Evolutionary conservation across 1,139 yeast species (phyloP).

Genomic region (Maudiozyma humilis): DNA sequence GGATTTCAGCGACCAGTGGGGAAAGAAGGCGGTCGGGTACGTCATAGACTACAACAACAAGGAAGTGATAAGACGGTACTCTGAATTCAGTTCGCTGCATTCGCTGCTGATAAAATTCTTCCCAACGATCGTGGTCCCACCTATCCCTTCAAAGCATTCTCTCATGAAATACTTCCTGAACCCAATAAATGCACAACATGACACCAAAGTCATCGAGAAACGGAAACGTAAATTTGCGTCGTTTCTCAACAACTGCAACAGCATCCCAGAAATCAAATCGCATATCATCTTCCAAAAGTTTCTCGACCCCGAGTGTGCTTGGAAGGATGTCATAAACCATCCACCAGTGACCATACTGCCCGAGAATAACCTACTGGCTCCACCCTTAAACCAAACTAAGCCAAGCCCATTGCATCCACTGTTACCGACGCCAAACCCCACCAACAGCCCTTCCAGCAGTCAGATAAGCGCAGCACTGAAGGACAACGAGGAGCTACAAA

Average conservation of each 20-base stretch:
- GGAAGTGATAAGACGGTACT: slow-evolving; percentile 73
- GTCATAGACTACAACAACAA: slow-evolving; percentile 55
- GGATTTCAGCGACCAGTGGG: slow-evolving; percentile 35
- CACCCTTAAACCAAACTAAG: slow-evolving; percentile 46
- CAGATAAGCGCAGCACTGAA: slow-evolving; percentile 13
- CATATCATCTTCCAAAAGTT: slow-evolving; percentile 67
- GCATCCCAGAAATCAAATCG: slow-evolving; percentile 42
- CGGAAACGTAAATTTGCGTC: slow-evolving; percentile 71
- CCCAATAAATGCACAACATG: slow-evolving; percentile 52
- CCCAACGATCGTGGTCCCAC: slow-evolving; percentile 85
- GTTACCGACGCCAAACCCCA: slow-evolving; percentile 39
- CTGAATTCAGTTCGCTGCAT: slow-evolving; percentile 82
- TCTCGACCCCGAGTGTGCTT: slow-evolving; percentile 74
- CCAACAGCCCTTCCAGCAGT: slow-evolving; percentile 1
- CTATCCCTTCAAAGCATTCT: slow-evolving; percentile 88
- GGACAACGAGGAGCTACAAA: slow-evolving; percentile 17
- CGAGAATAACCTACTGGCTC: slow-evolving; percentile 45
- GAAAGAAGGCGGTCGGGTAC: slow-evolving; percentile 70
- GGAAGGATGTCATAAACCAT: slow-evolving; percentile 49
- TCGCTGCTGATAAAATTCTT: slow-evolving; percentile 59
- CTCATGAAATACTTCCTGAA: slow-evolving; percentile 36
- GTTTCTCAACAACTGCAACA: slow-evolving; percentile 69
- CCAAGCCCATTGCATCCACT: slow-evolving; percentile 56
- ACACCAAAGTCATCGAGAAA: slow-evolving; percentile 43
- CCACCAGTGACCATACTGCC: slow-evolving; percentile 55